phyloP scores from a whole-genome alignment of 1,284 basidiomycete genomes.

The Cutaneotrichosporon cyanovorans region DNA sequence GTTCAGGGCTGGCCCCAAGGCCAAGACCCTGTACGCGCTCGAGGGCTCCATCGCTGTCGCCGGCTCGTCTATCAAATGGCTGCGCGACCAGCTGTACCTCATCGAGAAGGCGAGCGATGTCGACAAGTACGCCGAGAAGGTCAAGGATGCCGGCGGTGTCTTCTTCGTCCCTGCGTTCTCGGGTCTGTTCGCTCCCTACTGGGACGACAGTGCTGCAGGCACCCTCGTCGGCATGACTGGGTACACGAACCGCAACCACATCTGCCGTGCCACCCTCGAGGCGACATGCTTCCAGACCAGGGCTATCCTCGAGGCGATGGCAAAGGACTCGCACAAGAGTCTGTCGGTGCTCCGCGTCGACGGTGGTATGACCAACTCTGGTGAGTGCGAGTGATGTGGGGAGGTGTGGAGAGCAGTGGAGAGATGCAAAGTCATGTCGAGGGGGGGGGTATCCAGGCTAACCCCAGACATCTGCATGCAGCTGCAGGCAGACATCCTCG shows the following conservation, averaged over 20 bases:
- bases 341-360: slow-evolving; percentile 84
- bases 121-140: slow-evolving; percentile 72
- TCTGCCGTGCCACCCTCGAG: slow-evolving; percentile 88
- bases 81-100: slow-evolving; percentile 81
- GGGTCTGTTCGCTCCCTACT: slow-evolving; percentile 71
- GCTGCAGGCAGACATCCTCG: slow-evolving; percentile 84
- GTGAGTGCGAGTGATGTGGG: too few species aligned
- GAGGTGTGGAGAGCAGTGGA: too few species aligned
- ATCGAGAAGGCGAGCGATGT: slow-evolving; percentile 76
- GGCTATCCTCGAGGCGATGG: slow-evolving; percentile 83
- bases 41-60: slow-evolving; percentile 95
- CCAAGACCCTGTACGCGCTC: slow-evolving; percentile 80
- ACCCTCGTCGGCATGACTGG: slow-evolving; percentile 58
- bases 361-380: slow-evolving; percentile 84
- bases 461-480: slow-evolving; percentile 76
- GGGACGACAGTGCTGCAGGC: slow-evolving; percentile 40
- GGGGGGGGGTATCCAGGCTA: too few species aligned
- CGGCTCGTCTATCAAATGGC: slow-evolving; percentile 88
- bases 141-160: slow-evolving; percentile 77
- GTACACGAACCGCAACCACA: slow-evolving; percentile 88
- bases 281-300: slow-evolving; percentile 71
- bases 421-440: too few species aligned
- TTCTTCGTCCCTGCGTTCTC: slow-evolving; percentile 97
- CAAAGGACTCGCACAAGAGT: slow-evolving; percentile 46
- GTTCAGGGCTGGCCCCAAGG: slow-evolving; percentile 69